Percentiles rank a stretch among this genome's conserved stretches.
Evolutionary conservation across 2,329 filamentous ascomycete species (phyloP).

Genomic region (Paramyrothecium sp.): DNA sequence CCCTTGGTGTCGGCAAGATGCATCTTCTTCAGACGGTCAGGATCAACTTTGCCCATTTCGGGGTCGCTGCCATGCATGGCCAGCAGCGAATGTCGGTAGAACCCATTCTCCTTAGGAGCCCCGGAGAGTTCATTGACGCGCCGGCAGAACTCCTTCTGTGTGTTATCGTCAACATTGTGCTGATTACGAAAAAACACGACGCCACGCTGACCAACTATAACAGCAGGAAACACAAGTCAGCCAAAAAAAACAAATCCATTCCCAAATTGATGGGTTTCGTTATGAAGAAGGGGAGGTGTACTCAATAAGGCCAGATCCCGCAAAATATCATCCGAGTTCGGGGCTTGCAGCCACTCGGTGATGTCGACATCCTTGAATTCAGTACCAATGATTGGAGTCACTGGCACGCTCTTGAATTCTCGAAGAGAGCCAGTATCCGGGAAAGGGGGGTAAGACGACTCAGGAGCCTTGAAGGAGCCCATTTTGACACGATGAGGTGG

Average conservation of each 20-base stretch:
- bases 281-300: conserved; percentile 32
- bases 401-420: neutral
- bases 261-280: too few species aligned
- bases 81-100: conserved; percentile 52
- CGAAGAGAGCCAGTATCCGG: neutral
- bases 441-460: too few species aligned
- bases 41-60: conserved; percentile 43
- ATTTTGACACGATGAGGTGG: too few species aligned
- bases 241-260: neutral
- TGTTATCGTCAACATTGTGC: conserved; percentile 52
- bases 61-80: conserved; percentile 21
- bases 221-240: neutral
- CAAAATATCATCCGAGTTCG: conserved; percentile 54
- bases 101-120: conserved; percentile 38
- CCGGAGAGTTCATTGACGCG: conserved; percentile 26
- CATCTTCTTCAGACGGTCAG: neutral
- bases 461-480: too few species aligned
- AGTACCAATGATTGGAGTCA: conserved; percentile 28
- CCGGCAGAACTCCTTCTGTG: conserved; percentile 59
- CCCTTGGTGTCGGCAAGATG: conserved; percentile 44
- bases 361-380: conserved; percentile 48
- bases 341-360: conserved; percentile 50
- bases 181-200: conserved; percentile 66
- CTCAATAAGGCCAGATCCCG: conserved; percentile 62
- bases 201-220: conserved; percentile 56